Evolutionary conservation across 331 rosid species (phyloP).

Genomic region (Rosa hybrid): DNA sequence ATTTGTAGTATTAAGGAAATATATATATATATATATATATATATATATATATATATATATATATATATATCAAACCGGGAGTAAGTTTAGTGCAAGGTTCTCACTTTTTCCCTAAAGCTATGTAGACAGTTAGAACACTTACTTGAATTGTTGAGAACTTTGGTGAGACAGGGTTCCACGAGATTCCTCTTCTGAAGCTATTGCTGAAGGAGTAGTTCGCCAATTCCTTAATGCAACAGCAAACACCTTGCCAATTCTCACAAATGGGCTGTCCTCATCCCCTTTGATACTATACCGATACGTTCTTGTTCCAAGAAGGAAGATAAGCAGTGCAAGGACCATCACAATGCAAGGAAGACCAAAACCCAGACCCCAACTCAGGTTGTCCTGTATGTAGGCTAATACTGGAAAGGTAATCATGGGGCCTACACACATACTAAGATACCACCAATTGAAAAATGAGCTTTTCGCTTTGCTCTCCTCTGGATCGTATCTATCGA

Average conservation of each 20-base stretch:
- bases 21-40: too few species aligned
- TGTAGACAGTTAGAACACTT: slow-evolving; percentile 2
- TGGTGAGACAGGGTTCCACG: slow-evolving; percentile 23
- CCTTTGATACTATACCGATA: slow-evolving; percentile 27
- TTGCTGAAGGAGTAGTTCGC: slow-evolving; percentile 23
- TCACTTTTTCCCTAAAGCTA: neutral
- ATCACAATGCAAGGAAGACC: slow-evolving; percentile 46
- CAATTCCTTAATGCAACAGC: slow-evolving; percentile 35
- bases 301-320: slow-evolving; percentile 39
- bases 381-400: slow-evolving; percentile 44
- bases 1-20: too few species aligned
- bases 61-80: too few species aligned
- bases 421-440: slow-evolving; percentile 26
- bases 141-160: slow-evolving; percentile 42
- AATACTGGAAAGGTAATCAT: slow-evolving; percentile 23
- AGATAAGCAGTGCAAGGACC: slow-evolving; percentile 32
- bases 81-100: neutral
- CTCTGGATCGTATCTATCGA: slow-evolving; percentile 34
- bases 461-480: slow-evolving; percentile 52
- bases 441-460: slow-evolving; percentile 61
- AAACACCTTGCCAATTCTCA: slow-evolving; percentile 39
- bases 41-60: too few species aligned
- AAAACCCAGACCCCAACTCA: slow-evolving; percentile 55
- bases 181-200: slow-evolving; percentile 27
- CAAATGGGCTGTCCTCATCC: slow-evolving; percentile 34